Base-by-base conservation (phyloP, 805 yeast genomes). In the Saccharomycopsis capsularis region DNA sequence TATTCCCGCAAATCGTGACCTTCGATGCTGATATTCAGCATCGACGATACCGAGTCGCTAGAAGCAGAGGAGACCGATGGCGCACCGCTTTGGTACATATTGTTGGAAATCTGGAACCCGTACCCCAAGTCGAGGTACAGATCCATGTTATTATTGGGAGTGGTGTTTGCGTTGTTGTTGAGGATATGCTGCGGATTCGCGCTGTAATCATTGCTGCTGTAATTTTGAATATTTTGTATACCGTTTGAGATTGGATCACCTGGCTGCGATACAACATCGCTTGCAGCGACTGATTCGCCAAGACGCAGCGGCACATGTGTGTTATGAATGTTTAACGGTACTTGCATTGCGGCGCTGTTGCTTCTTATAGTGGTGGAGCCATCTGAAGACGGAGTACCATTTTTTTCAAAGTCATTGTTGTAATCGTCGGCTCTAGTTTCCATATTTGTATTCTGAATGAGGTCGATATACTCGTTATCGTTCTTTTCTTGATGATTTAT, bases 1-100 rank as follows among this genome's bases (percentile, higher is more conserved):
- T 49, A 49, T 22, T 46, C 47, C 18, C 50, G 23, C 16, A 49
- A 39, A 43, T 49, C 46, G 2, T 40, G 27, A 16, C 24, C 25
- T 15, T 29, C 5, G 27, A 41, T 4, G 13, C 24, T 22, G 34
- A 37, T 30, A 22, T 39, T 43, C 4, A 45, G 19, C 7, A 16
- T 41, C 13, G 46, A 18, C 18, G 30, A 38, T 6, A 15, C 44
- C 3, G 40, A 42, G 16, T 37, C 45, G 24, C 39, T 32, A 13
- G 40, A 32, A 39, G 44, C 18, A 15, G 42, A 29, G 16, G 46
- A 22, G 7, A 44, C 30, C n/a, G 50, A 39, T 15, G 48, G 42
- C 24, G 46, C 47, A 21, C 19, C 37, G 16, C n/a, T 9, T 6
- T 6, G 19, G 19, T 9, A 13, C 18, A 42, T 16, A 21, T 21